Percentiles rank a stretch among this genome's conserved stretches.
phyloP scores from a whole-genome alignment of 148 eudicot genomes.

The Rhododendron kiyosumense region DNA sequence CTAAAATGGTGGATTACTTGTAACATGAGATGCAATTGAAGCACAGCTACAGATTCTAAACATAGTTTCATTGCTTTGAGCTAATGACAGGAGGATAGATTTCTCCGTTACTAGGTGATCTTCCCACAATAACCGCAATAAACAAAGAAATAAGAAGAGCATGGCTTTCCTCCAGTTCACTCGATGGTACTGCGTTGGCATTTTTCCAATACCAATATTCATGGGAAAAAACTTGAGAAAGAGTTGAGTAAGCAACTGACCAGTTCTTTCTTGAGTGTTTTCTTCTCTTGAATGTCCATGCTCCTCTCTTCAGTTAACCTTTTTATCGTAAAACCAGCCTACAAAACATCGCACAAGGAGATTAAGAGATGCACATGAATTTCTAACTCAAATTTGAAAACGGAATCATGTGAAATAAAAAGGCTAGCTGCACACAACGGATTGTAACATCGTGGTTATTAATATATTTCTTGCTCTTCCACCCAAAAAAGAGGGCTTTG shows the following conservation, averaged over 20 bases:
- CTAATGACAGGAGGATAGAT: background rate
- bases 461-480: too few relatives aligned
- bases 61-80: background rate
- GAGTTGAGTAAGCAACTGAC: constrained; percentile 25
- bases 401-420: background rate
- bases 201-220: background rate
- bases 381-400: background rate
- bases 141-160: background rate
- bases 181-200: background rate
- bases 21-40: background rate
- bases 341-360: constrained; percentile 7
- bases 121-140: background rate
- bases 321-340: constrained; percentile 47
- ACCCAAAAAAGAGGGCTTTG: too few relatives aligned
- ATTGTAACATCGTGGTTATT: too few relatives aligned
- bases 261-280: constrained; percentile 43
- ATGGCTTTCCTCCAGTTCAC: background rate
- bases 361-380: background rate
- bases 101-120: background rate
- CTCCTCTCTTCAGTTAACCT: constrained; percentile 44
- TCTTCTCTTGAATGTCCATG: constrained; percentile 40
- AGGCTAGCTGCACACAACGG: background rate
- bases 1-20: background rate
- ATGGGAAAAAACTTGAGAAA: background rate
- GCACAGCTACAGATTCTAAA: background rate